These are phyloP conservation scores for Paraglomus brasilianum DNA, from an alignment of 192 early-diverging fungal genomes.

Conservation along the genomic window DNA sequence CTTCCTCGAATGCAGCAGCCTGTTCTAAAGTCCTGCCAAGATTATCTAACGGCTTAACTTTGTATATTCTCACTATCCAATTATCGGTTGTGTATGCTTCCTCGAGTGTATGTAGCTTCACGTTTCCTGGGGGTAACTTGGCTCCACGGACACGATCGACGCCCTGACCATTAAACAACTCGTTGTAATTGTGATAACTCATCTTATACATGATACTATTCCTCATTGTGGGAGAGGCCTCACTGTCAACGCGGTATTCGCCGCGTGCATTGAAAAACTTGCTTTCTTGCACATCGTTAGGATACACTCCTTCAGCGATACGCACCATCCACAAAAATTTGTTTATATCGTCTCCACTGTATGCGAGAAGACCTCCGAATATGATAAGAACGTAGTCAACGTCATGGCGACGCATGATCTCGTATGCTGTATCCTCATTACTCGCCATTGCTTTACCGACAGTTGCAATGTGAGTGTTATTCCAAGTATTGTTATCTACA, in stretches of 20 bases:
- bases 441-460: slow-evolving; percentile 94
- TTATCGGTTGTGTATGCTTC: slow-evolving; percentile 94
- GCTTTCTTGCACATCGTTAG: slow-evolving; percentile 87
- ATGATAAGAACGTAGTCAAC: slow-evolving; percentile 97
- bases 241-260: slow-evolving; percentile 91
- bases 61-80: slow-evolving; percentile 98
- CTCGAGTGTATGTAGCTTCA: slow-evolving; percentile 83
- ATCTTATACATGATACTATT: slow-evolving; percentile 96
- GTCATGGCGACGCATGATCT: slow-evolving; percentile 87
- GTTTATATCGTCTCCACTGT: slow-evolving; percentile 99
- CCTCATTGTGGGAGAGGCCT: slow-evolving; percentile 86
- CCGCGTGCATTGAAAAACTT: slow-evolving; percentile 86
- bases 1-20: slow-evolving; percentile 57
- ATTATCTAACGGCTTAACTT: slow-evolving; percentile 95
- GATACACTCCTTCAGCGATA: slow-evolving; percentile 97
- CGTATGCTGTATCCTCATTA: slow-evolving; percentile 88
- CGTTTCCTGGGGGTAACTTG: slow-evolving; percentile 70
- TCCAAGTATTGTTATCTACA: slow-evolving; percentile 99
- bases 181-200: slow-evolving; percentile 92
- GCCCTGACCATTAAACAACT: slow-evolving; percentile 75
- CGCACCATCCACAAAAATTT: slow-evolving; percentile 99
- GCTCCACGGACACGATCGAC: slow-evolving; percentile 86
- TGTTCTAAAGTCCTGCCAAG: slow-evolving; percentile 76
- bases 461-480: slow-evolving; percentile 99
- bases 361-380: slow-evolving; percentile 95